Evolutionary conservation across 441 rosid species (phyloP).

Genomic region (Raphanus hybrid): DNA sequence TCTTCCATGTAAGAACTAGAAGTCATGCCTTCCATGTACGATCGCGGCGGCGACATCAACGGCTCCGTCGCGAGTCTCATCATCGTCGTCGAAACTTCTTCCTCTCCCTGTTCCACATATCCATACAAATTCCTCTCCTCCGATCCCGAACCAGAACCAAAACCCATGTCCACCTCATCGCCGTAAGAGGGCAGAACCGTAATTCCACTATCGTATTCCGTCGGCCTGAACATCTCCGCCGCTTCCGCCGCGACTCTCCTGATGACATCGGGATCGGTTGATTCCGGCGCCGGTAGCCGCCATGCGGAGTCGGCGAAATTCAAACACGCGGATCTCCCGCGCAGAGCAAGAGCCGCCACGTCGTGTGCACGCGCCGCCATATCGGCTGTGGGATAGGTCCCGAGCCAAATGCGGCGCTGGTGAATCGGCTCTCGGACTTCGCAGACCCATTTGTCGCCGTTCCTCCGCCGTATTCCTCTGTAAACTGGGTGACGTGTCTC

Average conservation of each 20-base stretch:
- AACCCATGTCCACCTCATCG: slow-evolving; percentile 23
- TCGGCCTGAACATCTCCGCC: slow-evolving; percentile 58
- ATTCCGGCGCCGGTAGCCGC: slow-evolving; percentile 65
- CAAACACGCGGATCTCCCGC: slow-evolving; percentile 82
- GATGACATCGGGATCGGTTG: slow-evolving; percentile 55
- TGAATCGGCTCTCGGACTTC: slow-evolving; percentile 74
- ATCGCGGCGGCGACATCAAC: slow-evolving; percentile 56
- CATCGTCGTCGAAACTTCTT: slow-evolving; percentile 33
- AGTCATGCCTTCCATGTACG: slow-evolving; percentile 23
- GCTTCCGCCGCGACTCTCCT: slow-evolving; percentile 63
- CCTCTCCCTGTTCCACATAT: slow-evolving; percentile 18
- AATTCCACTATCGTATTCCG: slow-evolving; percentile 25
- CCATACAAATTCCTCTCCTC: slow-evolving; percentile 26
- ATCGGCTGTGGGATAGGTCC: slow-evolving; percentile 79
- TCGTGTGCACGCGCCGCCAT: slow-evolving; percentile 97
- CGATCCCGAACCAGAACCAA: slow-evolving; percentile 34
- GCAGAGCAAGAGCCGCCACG: slow-evolving; percentile 73
- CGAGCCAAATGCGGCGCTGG: slow-evolving; percentile 83
- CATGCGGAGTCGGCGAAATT: slow-evolving; percentile 87
- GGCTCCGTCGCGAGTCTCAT: slow-evolving; percentile 52
- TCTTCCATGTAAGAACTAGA: slow-evolving; percentile 28
- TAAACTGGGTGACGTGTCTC: slow-evolving; percentile 92
- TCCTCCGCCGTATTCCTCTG: slow-evolving; percentile 73
- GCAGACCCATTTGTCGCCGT: slow-evolving; percentile 83
- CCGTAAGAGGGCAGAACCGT: slow-evolving; percentile 34